phyloP scores from a whole-genome alignment of 2,329 filamentous ascomycete species.

The Phialophora verrucosa region DNA sequence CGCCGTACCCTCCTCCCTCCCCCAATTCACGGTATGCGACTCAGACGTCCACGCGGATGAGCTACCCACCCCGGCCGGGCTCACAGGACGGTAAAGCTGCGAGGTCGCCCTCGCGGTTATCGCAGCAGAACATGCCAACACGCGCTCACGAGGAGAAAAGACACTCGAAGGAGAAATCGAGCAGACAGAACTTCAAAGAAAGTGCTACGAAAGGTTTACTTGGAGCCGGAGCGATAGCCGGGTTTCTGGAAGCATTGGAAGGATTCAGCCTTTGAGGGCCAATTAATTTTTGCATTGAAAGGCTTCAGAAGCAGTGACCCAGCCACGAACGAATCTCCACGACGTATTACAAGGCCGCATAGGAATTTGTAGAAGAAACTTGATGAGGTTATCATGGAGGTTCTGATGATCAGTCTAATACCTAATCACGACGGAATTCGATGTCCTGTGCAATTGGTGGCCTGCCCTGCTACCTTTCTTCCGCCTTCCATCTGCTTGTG shows the following conservation, averaged over 20 bases:
- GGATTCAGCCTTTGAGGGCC: constrained; percentile 40
- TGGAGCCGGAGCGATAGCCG: constrained; percentile 47
- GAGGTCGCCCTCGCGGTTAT: constrained; percentile 36
- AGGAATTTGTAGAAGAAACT: neutral
- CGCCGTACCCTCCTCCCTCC: neutral
- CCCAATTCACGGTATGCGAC: constrained; percentile 27
- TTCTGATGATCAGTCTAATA: neutral
- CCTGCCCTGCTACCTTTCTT: neutral
- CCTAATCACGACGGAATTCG: neutral
- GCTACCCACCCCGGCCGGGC: constrained; percentile 28
- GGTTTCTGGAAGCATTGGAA: constrained; percentile 50
- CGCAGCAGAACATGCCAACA: constrained; percentile 25
- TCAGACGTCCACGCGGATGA: constrained; percentile 23
- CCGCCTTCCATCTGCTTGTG: neutral
- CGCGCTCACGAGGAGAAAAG: constrained; percentile 31
- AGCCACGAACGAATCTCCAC: constrained; percentile 16
- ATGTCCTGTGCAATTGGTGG: neutral
- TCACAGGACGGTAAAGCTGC: constrained; percentile 38
- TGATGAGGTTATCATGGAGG: neutral
- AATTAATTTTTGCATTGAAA: neutral
- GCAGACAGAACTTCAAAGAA: constrained; percentile 43
- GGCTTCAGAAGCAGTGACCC: constrained; percentile 17
- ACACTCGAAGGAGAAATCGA: constrained; percentile 33
- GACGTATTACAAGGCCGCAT: neutral
- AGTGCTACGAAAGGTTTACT: constrained; percentile 46